Base-by-base conservation (phyloP, 2,329 filamentous ascomycete species). In the Trichoderma atrobrunneum region DNA sequence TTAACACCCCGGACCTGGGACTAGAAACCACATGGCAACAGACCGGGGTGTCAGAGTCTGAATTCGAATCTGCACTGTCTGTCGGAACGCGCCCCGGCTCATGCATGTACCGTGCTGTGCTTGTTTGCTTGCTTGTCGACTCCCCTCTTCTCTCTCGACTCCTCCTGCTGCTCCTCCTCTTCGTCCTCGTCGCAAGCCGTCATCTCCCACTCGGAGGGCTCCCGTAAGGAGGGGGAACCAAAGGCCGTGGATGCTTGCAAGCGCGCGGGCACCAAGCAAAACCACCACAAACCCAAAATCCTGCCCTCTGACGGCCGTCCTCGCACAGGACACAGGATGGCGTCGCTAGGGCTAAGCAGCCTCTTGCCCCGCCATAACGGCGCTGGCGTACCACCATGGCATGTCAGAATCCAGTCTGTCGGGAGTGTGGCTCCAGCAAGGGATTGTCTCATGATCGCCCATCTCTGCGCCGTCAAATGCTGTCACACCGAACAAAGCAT, bases 381-480 rank as follows among this genome's bases (percentile, higher is more conserved):
- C 70, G 70, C 63, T 72, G 70, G 70, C 48, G 70, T 51, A 66
- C 64, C 70, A 72, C 30, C 60, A 59, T 57, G 60, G 60, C 63
- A 61, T 72, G 70, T 72, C 70, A 72, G 54, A 68, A 68, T 54
- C 70, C 70, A 72, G 56, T 32, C 36, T 70, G 48, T 61, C 71
- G 71, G 71, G 54, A 72, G 71, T 65, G 71, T 72, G 71, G 71
- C 66, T 70, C 71, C 67, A 65, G 70, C 66, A 72, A 70, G 71
- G 71, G 71, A 70, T 60, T 72, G 71, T 72, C 71, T 70, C 71
- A 72, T 72, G 71, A 72, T 72, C 66, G 56, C 24, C 71, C 59
- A 64, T 70, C n/a, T 57, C 65, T 70, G 71, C 71, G 43, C 70
- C 61, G 56, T 69, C 70, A 54, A 60, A 51, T 70, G 66, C 66